Conservation (phyloP, 768 basidiomycete genomes). For the Thelephora aurantiotincta region DNA sequence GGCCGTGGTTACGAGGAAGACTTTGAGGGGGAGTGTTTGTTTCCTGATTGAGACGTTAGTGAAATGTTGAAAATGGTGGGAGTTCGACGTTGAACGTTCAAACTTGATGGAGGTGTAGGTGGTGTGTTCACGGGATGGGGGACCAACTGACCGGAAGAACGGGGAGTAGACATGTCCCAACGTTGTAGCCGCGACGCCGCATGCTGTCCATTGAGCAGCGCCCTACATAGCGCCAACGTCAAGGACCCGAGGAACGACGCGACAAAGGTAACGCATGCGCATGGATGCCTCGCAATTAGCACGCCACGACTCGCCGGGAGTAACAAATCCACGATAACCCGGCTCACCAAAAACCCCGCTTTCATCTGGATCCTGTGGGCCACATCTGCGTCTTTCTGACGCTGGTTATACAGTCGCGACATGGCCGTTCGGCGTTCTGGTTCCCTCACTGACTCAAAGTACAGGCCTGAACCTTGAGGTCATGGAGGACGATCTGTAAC, state of each 20-base stretch:
- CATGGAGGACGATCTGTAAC: too few relatives aligned
- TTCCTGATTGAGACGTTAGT: constrained; percentile 27
- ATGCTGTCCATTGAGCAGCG: constrained; percentile 32
- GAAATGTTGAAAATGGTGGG: not conserved
- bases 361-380: constrained; percentile 46
- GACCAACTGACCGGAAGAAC: constrained; percentile 39
- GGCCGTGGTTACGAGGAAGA: constrained; percentile 49
- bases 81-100: too few relatives aligned
- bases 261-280: too few relatives aligned
- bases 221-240: constrained; percentile 23
- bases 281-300: not conserved
- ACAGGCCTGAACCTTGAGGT: too few relatives aligned
- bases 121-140: not conserved
- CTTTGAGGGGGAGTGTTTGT: constrained; percentile 72
- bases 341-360: constrained; percentile 24
- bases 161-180: constrained; percentile 65
- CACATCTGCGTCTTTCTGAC: constrained; percentile 38
- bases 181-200: constrained; percentile 47
- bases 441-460: too few relatives aligned
- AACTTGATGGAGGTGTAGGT: not conserved
- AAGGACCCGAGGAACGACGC: not conserved
- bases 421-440: not conserved
- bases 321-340: not conserved
- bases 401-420: constrained; percentile 20
- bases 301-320: not conserved